Base-by-base conservation (phyloP, 1,284 basidiomycete genomes). In the Ceratobasidium theobromae region DNA sequence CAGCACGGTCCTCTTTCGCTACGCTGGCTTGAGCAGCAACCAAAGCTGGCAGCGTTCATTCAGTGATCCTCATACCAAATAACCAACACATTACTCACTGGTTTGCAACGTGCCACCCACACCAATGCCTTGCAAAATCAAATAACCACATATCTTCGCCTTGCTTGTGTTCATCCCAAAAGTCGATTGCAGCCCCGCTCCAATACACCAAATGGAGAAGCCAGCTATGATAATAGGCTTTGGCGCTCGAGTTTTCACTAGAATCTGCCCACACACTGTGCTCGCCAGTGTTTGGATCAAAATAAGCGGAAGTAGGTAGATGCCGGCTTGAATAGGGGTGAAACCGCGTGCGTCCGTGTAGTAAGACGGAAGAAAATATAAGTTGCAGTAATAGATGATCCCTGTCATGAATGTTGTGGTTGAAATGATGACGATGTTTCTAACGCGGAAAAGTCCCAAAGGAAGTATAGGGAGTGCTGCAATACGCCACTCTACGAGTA, bases 361-460 rank as follows among this genome's bases (percentile, higher is more conserved):
- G 52, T 65, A 65, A 33, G 51, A 54, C 18, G 64, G 64, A 12
- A 65, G 64, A n/a, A 65, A 65, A 23, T 65, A 65, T 41, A 65
- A 52, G 52, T 65, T 65, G 52, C 64, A 65, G 41, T 54, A 65
- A 33, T 54, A 65, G 41, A 65, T 54, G 30, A 65, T 48, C 21
- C 64, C 64, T 25, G 64, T 65, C 41, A 65, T 46, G 41, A 65
- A 32, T 1, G 64, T 65, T 18, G 64, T 38, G 14, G 64, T 65
- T 16, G 25, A 65, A 18, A 65, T 54, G 33, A 65, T 65, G 21
- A 65, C n/a, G 32, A 65, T 54, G 43, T 65, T 65, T 54, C 45
- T 41, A 12, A 65, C 43, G 21, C 64, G 51, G 32, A 65, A 65
- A 25, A 65, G 64, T 3, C n/a, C 43, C 4, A 65, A 33, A 4